A percentile compares a stretch with the other conserved stretches of the same genome.
Evolutionary conservation across 2,329 filamentous ascomycete species (phyloP).

Genomic region (Penicillium hordei): DNA sequence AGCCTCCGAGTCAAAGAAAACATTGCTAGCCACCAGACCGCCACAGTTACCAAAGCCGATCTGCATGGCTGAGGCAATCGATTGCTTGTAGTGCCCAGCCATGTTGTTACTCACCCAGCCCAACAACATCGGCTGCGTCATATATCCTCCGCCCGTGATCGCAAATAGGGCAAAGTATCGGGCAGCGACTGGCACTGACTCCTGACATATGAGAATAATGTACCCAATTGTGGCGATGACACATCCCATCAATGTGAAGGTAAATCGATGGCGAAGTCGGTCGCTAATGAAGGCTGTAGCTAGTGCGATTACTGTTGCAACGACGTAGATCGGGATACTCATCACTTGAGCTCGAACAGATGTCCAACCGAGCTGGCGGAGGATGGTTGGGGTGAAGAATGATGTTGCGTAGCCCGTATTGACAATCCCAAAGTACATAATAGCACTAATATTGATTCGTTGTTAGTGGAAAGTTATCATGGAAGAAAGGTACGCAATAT

Average conservation of each 20-base stretch:
- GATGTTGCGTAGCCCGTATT: constrained; percentile 49
- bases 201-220: constrained; percentile 54
- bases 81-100: constrained; percentile 58
- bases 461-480: constrained; percentile 17
- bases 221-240: constrained; percentile 56
- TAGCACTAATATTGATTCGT: constrained; percentile 35
- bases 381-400: constrained; percentile 46
- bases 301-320: constrained; percentile 61
- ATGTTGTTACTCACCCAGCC: constrained; percentile 60
- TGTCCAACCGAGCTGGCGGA: constrained; percentile 55
- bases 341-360: constrained; percentile 52
- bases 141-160: constrained; percentile 55
- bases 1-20: constrained; percentile 33
- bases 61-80: constrained; percentile 54
- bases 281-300: constrained; percentile 53
- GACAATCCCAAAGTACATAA: constrained; percentile 64
- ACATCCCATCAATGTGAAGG: constrained; percentile 55
- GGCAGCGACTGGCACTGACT: constrained; percentile 48
- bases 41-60: constrained; percentile 41
- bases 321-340: constrained; percentile 58
- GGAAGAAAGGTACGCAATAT: constrained; percentile 2
- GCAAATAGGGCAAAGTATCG: constrained; percentile 59
- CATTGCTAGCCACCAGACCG: constrained; percentile 38
- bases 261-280: constrained; percentile 52
- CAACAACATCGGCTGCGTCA: constrained; percentile 55